These are phyloP conservation scores for Isabelozyma rhagii DNA, from an alignment of 805 yeast genomes.

Conservation along the genomic window DNA sequence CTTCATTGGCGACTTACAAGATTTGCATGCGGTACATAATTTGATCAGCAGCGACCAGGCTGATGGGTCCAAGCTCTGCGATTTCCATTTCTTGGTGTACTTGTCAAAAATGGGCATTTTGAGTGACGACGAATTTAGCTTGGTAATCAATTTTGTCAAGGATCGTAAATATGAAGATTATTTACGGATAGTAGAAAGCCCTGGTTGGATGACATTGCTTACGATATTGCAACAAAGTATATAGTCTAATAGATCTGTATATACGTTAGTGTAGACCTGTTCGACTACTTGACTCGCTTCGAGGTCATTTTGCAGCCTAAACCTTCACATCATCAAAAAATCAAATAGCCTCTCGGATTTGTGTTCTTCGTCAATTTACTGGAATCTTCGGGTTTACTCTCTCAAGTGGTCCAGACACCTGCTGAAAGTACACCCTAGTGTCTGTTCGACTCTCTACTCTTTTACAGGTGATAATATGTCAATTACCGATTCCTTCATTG, in stretches of 20 bases:
- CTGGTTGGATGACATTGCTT: constrained; percentile 81
- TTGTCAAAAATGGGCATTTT: constrained; percentile 56
- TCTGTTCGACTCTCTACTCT: too few species aligned
- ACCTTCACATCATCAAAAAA: too few species aligned
- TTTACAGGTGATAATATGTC: too few species aligned
- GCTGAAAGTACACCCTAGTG: too few species aligned
- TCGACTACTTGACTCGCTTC: too few species aligned
- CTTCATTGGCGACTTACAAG: constrained; percentile 71
- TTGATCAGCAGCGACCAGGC: constrained; percentile 42
- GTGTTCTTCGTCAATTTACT: too few species aligned
- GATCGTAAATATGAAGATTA: constrained; percentile 42
- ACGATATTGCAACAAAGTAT: constrained; percentile 44
- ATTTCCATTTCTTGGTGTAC: constrained; percentile 74
- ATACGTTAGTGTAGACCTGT: neutral
- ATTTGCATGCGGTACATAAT: constrained; percentile 49
- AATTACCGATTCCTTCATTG: too few species aligned
- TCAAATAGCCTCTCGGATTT: too few species aligned
- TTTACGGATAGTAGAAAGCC: constrained; percentile 52
- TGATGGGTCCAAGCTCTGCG: constrained; percentile 42
- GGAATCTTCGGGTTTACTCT: too few species aligned
- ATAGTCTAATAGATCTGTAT: constrained; percentile 1
- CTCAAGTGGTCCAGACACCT: too few species aligned
- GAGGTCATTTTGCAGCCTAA: too few species aligned
- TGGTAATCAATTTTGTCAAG: constrained; percentile 48
- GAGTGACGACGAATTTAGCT: constrained; percentile 48